Evolutionary conservation across 2,329 filamentous ascomycete species (phyloP), one percentile per base, ranked within the genome.

Genomic region (Huntiella abstrusa): DNA sequence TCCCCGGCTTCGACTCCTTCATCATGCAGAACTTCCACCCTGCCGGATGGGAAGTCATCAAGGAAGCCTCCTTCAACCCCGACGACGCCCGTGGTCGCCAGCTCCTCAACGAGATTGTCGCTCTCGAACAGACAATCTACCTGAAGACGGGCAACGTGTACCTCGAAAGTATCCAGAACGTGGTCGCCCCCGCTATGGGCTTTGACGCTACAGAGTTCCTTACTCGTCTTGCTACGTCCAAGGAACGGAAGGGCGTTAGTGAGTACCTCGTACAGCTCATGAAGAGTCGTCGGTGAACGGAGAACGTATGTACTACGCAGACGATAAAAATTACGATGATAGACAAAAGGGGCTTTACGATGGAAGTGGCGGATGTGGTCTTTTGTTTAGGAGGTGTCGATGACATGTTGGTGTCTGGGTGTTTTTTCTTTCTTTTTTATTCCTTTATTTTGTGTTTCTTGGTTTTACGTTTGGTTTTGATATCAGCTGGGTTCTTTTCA

Each of bases 1-100:
- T 98, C 22, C 83, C 87, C 2, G 88, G 91, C 5, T 98, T 98
- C 58, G 86, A 94, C 54, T 73, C 75, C 48, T 96, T 94, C 62
- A 81, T 94, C 62, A 82, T 96, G 49, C 76, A 83, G 38, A 75
- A 82, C 16, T 94, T 98, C 64, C 88, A 93, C 49, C 74, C 83
- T 0, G 71, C 92, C 5, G 87, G 83, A 59, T 98, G 91, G 91
- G 81, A 83, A 36, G 77, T 96, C 5, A 75, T 93, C 33, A 76
- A 75, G 35, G 81, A 87, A 39, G 69, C 80, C 4, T 71, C 71
- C 15, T 95, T 96, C 69, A 81, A 81, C 52, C 76, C 84, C 1
- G 77, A 78, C 52, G 91, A 98, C 59, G 86, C 87, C 1, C 86
- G 94, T 64, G 83, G 83, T 33, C 83, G 82, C 59, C 81, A 87